These are phyloP conservation scores for Skeletonema marinoi DNA, from an alignment of 108 stramenopile species.

Conservation along the genomic window DNA sequence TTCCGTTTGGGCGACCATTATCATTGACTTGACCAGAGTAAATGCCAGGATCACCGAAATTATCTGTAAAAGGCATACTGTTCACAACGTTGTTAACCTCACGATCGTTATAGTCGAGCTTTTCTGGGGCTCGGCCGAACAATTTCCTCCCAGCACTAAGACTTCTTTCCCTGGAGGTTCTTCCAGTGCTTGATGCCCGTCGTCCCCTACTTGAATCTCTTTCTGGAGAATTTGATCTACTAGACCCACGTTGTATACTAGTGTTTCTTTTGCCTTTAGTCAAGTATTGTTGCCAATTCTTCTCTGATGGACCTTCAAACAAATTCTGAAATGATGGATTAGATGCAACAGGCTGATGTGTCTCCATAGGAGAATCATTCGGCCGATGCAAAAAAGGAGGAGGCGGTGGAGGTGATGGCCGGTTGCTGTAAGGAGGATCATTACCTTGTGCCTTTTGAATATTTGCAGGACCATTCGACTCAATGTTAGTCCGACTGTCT, in stretches of 20 bases:
- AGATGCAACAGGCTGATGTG: background rate
- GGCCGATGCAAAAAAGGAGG: background rate
- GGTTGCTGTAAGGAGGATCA: background rate
- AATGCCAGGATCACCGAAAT: background rate
- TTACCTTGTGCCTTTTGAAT: background rate
- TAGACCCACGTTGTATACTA: background rate
- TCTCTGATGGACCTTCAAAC: background rate
- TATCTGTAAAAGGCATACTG: background rate
- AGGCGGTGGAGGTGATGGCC: background rate
- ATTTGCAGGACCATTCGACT: background rate
- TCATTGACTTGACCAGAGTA: slow-evolving; percentile 10
- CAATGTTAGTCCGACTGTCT: background rate
- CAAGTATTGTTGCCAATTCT: background rate
- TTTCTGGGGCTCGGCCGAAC: slow-evolving; percentile 6
- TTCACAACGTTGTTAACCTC: background rate
- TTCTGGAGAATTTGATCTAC: background rate
- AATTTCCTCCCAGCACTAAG: background rate
- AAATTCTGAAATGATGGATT: background rate
- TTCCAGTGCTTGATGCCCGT: background rate
- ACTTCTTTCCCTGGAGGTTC: background rate
- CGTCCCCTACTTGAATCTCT: background rate
- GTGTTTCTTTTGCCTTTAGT: background rate
- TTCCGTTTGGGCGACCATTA: background rate
- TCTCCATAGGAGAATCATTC: background rate
- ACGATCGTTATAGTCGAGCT: background rate